Evolutionary conservation across 495 filamentous ascomycete species (phyloP).

Genomic region (Aspergillus egyptiacus): DNA sequence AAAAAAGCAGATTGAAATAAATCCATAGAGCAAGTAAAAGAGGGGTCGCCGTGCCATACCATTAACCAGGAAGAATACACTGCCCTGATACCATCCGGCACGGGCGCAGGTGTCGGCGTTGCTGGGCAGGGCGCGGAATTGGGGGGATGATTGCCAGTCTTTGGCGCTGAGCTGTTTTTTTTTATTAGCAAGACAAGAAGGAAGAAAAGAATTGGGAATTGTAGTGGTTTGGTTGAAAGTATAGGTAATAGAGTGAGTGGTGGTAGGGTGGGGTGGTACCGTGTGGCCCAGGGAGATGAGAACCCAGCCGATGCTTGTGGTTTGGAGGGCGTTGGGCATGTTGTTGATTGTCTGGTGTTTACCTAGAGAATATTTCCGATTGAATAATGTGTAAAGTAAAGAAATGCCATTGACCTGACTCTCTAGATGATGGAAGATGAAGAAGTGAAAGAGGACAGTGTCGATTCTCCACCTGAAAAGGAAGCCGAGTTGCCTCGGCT

Average conservation of each 20-base stretch:
- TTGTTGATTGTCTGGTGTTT: too few relatives aligned
- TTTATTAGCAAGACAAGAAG: too few relatives aligned
- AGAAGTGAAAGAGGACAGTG: too few relatives aligned
- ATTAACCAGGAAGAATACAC: conserved; percentile 25
- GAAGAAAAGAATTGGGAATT: not conserved
- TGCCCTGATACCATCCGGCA: conserved; percentile 31
- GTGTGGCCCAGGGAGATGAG: conserved; percentile 23
- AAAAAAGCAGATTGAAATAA: too few relatives aligned
- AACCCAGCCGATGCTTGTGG: conserved; percentile 16
- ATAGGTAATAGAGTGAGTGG: not conserved
- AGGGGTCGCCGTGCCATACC: conserved; percentile 10
- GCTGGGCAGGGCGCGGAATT: conserved; percentile 23
- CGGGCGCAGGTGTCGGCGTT: conserved; percentile 25
- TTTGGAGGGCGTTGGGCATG: conserved; percentile 17
- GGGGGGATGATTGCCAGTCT: conserved; percentile 15
- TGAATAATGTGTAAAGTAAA: too few relatives aligned
- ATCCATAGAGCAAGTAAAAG: not conserved
- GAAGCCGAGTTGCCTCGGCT: too few relatives aligned
- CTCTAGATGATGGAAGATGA: too few relatives aligned
- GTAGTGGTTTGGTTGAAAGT: not conserved
- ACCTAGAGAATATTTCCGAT: too few relatives aligned
- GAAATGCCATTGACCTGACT: too few relatives aligned
- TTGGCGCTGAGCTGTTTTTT: conserved; percentile 16
- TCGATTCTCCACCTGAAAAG: too few relatives aligned
- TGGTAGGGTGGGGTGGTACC: conserved; percentile 2